Evolutionary conservation across 177 flowering plant species (phyloP).

Genomic region (Vitis hybrid): DNA sequence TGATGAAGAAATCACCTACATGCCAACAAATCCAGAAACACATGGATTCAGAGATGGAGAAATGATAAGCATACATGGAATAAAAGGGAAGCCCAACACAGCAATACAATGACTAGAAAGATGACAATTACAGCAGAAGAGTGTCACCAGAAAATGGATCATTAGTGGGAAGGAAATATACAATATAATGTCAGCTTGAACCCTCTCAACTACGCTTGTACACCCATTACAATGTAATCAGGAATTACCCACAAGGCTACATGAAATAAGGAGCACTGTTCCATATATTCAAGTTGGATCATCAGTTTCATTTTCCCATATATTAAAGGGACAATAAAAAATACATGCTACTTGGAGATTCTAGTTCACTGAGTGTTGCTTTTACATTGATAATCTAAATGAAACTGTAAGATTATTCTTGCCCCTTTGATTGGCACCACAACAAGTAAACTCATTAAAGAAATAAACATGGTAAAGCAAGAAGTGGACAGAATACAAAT

Average conservation of each 20-base stretch:
- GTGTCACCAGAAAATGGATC: not conserved
- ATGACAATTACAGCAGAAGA: not conserved
- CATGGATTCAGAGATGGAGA: not conserved
- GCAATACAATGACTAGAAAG: not conserved
- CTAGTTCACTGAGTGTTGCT: too few species aligned
- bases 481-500: too few species aligned
- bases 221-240: not conserved
- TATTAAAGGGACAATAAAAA: too few species aligned
- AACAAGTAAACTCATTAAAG: too few species aligned
- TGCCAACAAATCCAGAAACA: constrained; percentile 6
- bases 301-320: too few species aligned
- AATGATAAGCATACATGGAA: not conserved
- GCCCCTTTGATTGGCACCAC: too few species aligned
- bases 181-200: not conserved
- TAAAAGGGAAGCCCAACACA: not conserved
- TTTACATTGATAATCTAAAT: too few species aligned
- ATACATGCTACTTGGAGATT: too few species aligned
- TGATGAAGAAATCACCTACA: constrained; percentile 83
- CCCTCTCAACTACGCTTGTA: not conserved
- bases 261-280: not conserved
- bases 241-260: not conserved
- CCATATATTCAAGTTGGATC: not conserved
- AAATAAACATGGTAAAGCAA: too few species aligned
- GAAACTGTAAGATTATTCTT: too few species aligned
- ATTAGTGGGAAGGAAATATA: not conserved